Evolutionary conservation across 2,329 filamentous ascomycete species (phyloP).

Genomic region (Diaporthe citrichinensis): DNA sequence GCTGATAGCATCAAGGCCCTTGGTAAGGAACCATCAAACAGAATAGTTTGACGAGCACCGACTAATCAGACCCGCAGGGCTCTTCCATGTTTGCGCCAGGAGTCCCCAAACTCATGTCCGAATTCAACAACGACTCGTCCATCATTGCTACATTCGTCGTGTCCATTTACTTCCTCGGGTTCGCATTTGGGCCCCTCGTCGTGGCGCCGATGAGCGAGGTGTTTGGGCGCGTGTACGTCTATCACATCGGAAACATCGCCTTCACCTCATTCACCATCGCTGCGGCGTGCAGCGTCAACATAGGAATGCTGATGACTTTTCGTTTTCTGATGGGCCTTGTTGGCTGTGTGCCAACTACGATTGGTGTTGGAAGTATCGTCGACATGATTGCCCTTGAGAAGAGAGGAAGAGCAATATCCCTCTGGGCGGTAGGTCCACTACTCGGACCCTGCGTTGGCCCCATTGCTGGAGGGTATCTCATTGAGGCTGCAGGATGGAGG

Average conservation of each 20-base stretch:
- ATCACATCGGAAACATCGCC: slow-evolving; percentile 46
- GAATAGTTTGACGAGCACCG: neutral
- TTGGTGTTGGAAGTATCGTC: slow-evolving; percentile 64
- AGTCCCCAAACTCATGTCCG: slow-evolving; percentile 62
- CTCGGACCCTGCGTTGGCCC: slow-evolving; percentile 64
- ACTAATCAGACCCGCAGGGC: slow-evolving; percentile 50
- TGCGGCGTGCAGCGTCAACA: slow-evolving; percentile 51
- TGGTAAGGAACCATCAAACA: neutral
- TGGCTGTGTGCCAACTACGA: slow-evolving; percentile 59
- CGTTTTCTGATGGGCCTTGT: slow-evolving; percentile 61
- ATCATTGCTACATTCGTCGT: slow-evolving; percentile 66
- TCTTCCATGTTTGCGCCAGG: slow-evolving; percentile 71
- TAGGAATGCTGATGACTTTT: slow-evolving; percentile 61
- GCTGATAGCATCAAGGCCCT: neutral
- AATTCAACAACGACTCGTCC: slow-evolving; percentile 62
- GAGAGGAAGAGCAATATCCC: slow-evolving; percentile 62
- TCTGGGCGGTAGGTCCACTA: slow-evolving; percentile 63
- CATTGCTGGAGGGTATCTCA: slow-evolving; percentile 55
- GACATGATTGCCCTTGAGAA: slow-evolving; percentile 63
- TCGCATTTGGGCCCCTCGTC: slow-evolving; percentile 62
- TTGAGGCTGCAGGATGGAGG: slow-evolving; percentile 57
- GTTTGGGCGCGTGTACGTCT: slow-evolving; percentile 54
- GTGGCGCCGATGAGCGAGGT: slow-evolving; percentile 64
- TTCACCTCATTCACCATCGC: slow-evolving; percentile 47
- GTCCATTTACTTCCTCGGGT: slow-evolving; percentile 69